phyloP scores from a whole-genome alignment of 1,284 basidiomycete species.

The Vanrija humicola region DNA sequence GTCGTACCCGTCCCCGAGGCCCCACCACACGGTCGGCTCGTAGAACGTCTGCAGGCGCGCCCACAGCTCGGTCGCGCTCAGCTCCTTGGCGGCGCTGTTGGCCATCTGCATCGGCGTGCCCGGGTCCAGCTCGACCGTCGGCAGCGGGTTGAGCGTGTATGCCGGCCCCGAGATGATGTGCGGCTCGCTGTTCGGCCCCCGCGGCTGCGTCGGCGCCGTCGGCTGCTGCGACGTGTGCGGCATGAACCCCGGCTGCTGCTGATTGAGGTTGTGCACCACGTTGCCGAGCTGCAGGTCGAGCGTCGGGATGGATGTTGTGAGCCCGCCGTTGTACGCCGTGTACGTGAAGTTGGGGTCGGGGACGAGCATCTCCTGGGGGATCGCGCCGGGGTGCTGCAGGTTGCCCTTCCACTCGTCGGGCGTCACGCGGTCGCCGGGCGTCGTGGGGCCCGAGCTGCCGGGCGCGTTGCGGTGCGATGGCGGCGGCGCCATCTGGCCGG shows the following conservation, averaged over 20 bases:
- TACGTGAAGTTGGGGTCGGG: no score
- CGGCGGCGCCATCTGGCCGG: no score
- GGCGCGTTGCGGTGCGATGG: no score
- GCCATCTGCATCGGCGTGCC: background rate
- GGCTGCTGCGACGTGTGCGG: background rate
- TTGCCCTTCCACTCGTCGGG: no score
- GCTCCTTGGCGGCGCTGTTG: conserved; percentile 1
- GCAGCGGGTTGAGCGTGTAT: background rate
- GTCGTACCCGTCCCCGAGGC: background rate
- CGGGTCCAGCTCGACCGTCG: background rate
- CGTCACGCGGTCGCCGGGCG: no score
- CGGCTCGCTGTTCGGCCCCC: background rate
- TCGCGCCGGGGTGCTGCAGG: no score
- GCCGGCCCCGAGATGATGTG: background rate
- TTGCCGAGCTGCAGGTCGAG: background rate
- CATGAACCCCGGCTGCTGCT: background rate
- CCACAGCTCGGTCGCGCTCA: conserved; percentile 33
- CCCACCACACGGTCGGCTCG: conserved; percentile 29
- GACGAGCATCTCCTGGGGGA: no score
- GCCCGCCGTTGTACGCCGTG: no score
- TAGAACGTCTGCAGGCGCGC: conserved; percentile 42
- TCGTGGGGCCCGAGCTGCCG: no score
- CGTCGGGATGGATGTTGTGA: background rate
- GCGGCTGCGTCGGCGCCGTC: background rate
- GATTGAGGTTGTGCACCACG: background rate